Evolutionary conservation across 192 early-diverging fungal genomes (phyloP).

Genomic region (Backusella macrospora): DNA sequence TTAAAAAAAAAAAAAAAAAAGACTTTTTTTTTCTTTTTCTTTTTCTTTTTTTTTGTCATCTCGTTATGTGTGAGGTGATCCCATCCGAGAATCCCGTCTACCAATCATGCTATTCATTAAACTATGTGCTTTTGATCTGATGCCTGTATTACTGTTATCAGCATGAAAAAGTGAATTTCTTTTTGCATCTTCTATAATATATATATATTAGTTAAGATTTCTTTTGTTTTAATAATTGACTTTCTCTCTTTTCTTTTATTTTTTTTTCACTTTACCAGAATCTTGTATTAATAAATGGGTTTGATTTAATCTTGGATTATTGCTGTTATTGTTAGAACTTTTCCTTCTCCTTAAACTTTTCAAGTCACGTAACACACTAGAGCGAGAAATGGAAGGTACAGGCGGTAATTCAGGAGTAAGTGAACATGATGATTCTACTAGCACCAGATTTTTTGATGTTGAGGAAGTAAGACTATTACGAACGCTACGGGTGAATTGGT

Average conservation of each 20-base stretch:
- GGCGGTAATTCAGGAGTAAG: slow-evolving; percentile 11
- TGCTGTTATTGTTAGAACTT: background rate
- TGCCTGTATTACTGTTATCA: slow-evolving; percentile 10
- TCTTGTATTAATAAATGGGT: background rate
- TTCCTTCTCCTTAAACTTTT: slow-evolving; percentile 17
- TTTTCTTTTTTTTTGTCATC: no score
- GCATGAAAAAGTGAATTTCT: background rate
- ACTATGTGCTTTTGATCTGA: slow-evolving; percentile 10
- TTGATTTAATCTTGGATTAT: no score
- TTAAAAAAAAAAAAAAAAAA: background rate
- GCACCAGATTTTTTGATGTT: background rate
- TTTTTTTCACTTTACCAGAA: background rate
- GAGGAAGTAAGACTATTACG: background rate
- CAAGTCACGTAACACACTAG: slow-evolving; percentile 17
- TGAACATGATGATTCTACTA: background rate
- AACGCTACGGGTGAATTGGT: background rate
- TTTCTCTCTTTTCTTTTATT: background rate
- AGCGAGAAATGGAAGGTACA: slow-evolving; percentile 15
- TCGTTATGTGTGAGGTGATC: background rate
- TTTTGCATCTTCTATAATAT: background rate
- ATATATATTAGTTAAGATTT: background rate
- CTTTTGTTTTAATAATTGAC: background rate
- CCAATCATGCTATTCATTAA: slow-evolving; percentile 19
- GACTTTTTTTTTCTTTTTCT: no score
- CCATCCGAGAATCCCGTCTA: slow-evolving; percentile 9